Conservation (phyloP, 192 early-diverging fungal species). For the Phycomyces nitens region DNA sequence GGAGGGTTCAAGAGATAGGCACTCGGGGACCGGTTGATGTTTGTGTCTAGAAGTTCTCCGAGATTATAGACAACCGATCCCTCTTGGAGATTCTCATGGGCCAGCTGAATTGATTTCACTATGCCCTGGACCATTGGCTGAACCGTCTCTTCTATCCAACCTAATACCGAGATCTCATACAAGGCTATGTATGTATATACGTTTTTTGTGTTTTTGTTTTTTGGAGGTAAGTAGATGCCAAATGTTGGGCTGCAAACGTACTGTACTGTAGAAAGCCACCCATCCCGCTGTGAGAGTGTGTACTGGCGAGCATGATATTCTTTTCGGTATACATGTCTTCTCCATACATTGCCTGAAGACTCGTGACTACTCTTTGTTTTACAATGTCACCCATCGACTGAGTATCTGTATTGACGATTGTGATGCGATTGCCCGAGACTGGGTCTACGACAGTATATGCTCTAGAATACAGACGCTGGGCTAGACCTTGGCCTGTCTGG, state of each 20-base stretch:
- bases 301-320: constrained; percentile 28
- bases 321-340: constrained; percentile 15
- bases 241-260: too few species aligned
- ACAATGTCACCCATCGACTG: constrained; percentile 31
- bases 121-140: constrained; percentile 27
- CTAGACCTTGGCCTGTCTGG: constrained; percentile 26
- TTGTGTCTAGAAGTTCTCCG: constrained; percentile 29
- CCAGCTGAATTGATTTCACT: constrained; percentile 20
- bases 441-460: constrained; percentile 28
- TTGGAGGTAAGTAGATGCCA: too few species aligned
- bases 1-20: constrained; percentile 30
- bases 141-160: constrained; percentile 28
- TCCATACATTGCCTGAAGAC: neutral
- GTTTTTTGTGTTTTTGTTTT: too few species aligned
- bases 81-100: constrained; percentile 24
- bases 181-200: constrained; percentile 19
- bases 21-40: constrained; percentile 30
- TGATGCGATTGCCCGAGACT: constrained; percentile 9
- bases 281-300: constrained; percentile 33
- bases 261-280: constrained; percentile 36
- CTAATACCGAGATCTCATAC: constrained; percentile 27
- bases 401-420: constrained; percentile 31
- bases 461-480: constrained; percentile 21
- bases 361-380: constrained; percentile 17
- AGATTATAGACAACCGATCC: constrained; percentile 5